Conservation (phyloP, 306 rosid genomes). For the Cucurbita ficifolia region DNA sequence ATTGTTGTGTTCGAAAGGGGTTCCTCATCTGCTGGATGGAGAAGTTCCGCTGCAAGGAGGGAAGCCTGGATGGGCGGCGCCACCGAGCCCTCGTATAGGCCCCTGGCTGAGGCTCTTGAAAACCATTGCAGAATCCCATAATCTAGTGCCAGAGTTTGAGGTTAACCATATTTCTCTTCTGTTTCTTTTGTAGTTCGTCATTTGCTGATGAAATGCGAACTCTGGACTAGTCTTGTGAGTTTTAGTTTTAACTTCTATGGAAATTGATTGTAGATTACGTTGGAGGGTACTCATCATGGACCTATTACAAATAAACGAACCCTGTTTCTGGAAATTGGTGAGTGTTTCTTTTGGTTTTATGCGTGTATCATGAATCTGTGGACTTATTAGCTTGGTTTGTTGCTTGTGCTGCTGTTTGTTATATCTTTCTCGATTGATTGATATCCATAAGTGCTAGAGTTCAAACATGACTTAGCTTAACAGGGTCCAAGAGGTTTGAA, state of each 20-base stretch:
- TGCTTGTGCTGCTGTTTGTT: neutral
- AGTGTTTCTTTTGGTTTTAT: constrained; percentile 7
- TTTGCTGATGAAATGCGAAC: neutral
- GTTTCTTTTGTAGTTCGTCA: neutral
- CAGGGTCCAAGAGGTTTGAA: too few species aligned
- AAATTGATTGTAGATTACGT: constrained; percentile 45
- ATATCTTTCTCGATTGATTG: neutral
- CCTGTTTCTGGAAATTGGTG: constrained; percentile 90
- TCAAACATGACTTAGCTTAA: too few species aligned
- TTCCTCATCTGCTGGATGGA: constrained; percentile 79
- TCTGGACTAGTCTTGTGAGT: neutral
- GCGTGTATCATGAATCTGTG: neutral
- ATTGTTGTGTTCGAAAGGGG: constrained; percentile 25
- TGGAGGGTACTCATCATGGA: constrained; percentile 97
- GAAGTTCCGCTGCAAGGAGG: constrained; percentile 92
- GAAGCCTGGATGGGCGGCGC: constrained; percentile 86
- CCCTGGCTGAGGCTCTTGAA: constrained; percentile 79
- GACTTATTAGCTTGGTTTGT: neutral
- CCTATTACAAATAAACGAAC: constrained; percentile 68
- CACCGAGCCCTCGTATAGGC: constrained; percentile 68
- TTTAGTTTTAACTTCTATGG: neutral
- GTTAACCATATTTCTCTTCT: constrained; percentile 14
- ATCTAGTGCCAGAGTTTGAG: constrained; percentile 87
- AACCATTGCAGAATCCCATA: constrained; percentile 47
- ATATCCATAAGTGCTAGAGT: neutral